A percentile compares a stretch with the other conserved stretches of the same genome.
phyloP scores from a whole-genome alignment of 495 filamentous ascomycete species.

The Penicillium tannophilum region DNA sequence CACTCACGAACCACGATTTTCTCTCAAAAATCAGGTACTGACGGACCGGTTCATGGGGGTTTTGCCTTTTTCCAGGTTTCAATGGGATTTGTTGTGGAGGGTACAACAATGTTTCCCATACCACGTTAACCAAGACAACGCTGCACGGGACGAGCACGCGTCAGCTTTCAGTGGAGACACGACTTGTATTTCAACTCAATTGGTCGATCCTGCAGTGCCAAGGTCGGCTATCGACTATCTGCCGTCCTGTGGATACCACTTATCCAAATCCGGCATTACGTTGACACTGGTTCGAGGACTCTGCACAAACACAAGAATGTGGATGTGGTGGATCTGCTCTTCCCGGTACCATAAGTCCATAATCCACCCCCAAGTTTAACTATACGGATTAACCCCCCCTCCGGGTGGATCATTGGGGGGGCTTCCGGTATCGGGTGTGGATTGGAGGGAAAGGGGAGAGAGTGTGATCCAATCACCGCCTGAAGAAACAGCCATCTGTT shows the following conservation, averaged over 20 bases:
- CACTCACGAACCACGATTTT: neutral
- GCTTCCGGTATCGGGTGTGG: constrained; percentile 29
- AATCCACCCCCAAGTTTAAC: constrained; percentile 8
- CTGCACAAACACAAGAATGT: constrained; percentile 29
- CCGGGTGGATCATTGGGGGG: neutral
- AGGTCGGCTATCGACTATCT: constrained; percentile 54
- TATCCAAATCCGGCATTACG: constrained; percentile 15
- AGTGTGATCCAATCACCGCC: constrained; percentile 15
- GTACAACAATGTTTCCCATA: constrained; percentile 12
- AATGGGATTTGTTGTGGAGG: constrained; percentile 2
- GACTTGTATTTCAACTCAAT: constrained; percentile 16
- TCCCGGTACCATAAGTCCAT: neutral
- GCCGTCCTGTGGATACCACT: constrained; percentile 35
- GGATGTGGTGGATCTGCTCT: constrained; percentile 15
- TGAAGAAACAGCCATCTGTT: neutral
- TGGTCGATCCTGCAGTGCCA: constrained; percentile 42
- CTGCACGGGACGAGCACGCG: constrained; percentile 42
- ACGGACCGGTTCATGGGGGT: neutral
- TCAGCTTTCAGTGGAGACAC: constrained; percentile 36
- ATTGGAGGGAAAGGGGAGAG: neutral
- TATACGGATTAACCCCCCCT: constrained; percentile 16
- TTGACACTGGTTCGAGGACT: constrained; percentile 7
- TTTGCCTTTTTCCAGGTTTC: neutral
- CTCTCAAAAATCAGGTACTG: neutral
- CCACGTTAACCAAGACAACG: constrained; percentile 18